These are phyloP conservation scores for Melanogaster broomeanus DNA, from an alignment of 768 basidiomycete species.

Conservation along the genomic window DNA sequence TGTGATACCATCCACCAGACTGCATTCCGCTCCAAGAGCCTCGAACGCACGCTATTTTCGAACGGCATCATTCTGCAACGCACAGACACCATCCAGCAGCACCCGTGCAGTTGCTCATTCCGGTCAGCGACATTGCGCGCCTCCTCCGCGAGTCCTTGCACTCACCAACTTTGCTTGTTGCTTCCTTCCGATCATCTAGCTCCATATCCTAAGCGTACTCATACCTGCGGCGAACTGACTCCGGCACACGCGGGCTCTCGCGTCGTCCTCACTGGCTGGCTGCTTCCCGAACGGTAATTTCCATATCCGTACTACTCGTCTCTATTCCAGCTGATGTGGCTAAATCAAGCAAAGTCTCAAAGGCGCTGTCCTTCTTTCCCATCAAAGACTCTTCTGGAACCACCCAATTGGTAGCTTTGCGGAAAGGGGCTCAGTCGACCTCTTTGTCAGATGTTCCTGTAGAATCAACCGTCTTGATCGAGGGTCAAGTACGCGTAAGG, in stretches of 20 bases:
- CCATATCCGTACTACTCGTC: conserved; percentile 29
- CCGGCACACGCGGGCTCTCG: conserved; percentile 48
- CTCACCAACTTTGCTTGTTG: neutral
- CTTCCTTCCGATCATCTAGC: conserved; percentile 33
- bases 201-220: conserved; percentile 62
- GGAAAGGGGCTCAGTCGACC: conserved; percentile 38
- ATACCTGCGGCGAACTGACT: conserved; percentile 62
- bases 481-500: conserved; percentile 69
- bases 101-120: conserved; percentile 7
- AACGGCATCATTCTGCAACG: conserved; percentile 8
- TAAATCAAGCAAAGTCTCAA: conserved; percentile 61
- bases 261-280: conserved; percentile 81
- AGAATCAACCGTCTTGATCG: conserved; percentile 76
- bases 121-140: conserved; percentile 5
- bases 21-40: neutral
- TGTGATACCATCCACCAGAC: neutral
- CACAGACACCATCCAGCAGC: neutral
- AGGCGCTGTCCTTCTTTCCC: conserved; percentile 80
- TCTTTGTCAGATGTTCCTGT: conserved; percentile 63
- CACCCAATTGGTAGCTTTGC: conserved; percentile 75
- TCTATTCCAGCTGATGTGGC: conserved; percentile 36
- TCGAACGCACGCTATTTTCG: conserved; percentile 11
- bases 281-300: conserved; percentile 78
- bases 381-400: conserved; percentile 78
- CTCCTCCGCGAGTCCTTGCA: conserved; percentile 3